Percentiles rank a stretch among this genome's conserved stretches.
Conservation (phyloP, 306 rosid genomes). For the Vicia faba region DNA sequence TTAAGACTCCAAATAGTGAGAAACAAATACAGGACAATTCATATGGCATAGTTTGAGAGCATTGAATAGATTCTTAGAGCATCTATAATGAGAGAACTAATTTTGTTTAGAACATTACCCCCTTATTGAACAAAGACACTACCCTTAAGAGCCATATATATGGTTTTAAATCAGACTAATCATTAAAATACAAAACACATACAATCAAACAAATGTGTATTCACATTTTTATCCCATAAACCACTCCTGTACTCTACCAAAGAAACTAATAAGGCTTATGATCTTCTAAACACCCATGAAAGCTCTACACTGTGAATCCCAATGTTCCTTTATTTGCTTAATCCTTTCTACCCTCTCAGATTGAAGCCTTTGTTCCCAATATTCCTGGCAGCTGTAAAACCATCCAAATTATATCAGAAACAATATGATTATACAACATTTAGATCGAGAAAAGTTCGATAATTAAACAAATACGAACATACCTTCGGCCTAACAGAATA, state of each 20-base stretch:
- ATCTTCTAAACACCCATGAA: slow-evolving; percentile 56
- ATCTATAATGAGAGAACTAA: too few relatives aligned
- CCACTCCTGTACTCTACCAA: too few relatives aligned
- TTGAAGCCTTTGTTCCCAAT: slow-evolving; percentile 79
- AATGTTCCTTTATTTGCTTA: slow-evolving; percentile 75
- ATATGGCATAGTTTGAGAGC: too few relatives aligned
- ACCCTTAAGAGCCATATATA: neutral
- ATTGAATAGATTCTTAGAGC: too few relatives aligned
- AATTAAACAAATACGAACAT: neutral
- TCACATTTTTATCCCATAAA: neutral
- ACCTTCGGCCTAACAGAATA: slow-evolving; percentile 71
- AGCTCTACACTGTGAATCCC: slow-evolving; percentile 69
- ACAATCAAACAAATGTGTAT: slow-evolving; percentile 22
- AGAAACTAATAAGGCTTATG: neutral
- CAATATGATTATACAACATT: neutral
- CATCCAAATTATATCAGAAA: neutral
- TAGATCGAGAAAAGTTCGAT: too few relatives aligned
- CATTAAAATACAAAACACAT: too few relatives aligned
- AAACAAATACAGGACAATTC: too few relatives aligned
- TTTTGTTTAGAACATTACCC: too few relatives aligned
- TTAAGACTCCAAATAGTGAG: too few relatives aligned
- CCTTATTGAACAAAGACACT: neutral
- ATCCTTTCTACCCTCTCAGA: slow-evolving; percentile 74
- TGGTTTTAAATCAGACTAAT: neutral
- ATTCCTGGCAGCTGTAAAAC: slow-evolving; percentile 61